Base-by-base conservation (phyloP, 352 stramenopile genomes). In the Blastocystis sp. region DNA sequence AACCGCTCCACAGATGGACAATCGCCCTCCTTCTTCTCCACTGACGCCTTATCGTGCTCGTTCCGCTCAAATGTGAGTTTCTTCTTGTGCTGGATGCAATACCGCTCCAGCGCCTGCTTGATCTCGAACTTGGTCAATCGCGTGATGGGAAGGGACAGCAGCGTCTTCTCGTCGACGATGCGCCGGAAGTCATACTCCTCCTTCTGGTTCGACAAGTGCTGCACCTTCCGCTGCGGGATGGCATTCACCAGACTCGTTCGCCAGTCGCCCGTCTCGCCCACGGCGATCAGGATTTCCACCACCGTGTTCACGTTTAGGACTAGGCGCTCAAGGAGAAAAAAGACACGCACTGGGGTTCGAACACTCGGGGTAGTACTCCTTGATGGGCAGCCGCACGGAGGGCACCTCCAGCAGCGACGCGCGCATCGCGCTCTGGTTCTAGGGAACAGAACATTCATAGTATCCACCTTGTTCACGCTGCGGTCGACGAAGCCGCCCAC, bases 401-500 rank as follows among this genome's bases (percentile, higher is more conserved):
- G 74, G 57, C 45, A 84, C 21, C 52, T 57, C 74, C 52, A 84
- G 48, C 69, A 69, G 54, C 14, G 52, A 68, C 9, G 74, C 74
- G 11, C 74, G 4, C 3, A 68, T 84, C 1, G 74, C 74, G 34
- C 74, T 84, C 34, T 84, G 52, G 45, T 84, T 84, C 74, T 84
- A 48, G 34, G 28, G 40, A 38, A 28, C 3, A 64, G 1, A 6
- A 84, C 3, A n/a, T 59, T 7, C 48, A 52, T 4, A 2, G 34
- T 17, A 48, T 0, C 34, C 48, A 82, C 92, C 90, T 94, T 95
- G 66, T 92, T 92, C 76, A 95, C 92, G 1, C 92, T 94, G 28
- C 93, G 93, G 70, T 96, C 93, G 38, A 95, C 93, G 77, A 96
- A 95, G 19, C 93, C 93, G 40, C 93, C 93, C 48, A 96, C 89